Percentiles rank a stretch among this genome's conserved stretches.
These are phyloP conservation scores for Dioscorea alata DNA, from an alignment of 106 monocot genomes.

Conservation along the genomic window DNA sequence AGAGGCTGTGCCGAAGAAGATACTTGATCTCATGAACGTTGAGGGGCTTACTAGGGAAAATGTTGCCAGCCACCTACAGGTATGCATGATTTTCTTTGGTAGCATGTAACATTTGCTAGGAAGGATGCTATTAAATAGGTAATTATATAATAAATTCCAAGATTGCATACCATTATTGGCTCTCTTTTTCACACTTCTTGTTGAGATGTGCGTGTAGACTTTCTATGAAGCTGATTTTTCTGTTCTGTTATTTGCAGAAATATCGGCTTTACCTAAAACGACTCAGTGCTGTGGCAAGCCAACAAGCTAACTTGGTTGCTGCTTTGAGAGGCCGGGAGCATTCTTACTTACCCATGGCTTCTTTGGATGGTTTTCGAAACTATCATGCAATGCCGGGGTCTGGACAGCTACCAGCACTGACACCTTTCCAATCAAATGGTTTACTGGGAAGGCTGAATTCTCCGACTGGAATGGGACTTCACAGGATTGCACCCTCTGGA, in stretches of 20 bases:
- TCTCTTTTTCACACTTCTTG: too few relatives aligned
- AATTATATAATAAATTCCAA: too few relatives aligned
- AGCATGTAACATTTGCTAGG: too few relatives aligned
- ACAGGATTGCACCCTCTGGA: slow-evolving; percentile 37
- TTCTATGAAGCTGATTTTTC: neutral
- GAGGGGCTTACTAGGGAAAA: slow-evolving; percentile 76
- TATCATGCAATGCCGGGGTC: slow-evolving; percentile 4
- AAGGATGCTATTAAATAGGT: too few relatives aligned
- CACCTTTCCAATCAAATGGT: slow-evolving; percentile 2
- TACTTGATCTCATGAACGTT: slow-evolving; percentile 82
- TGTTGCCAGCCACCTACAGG: slow-evolving; percentile 87
- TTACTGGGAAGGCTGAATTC: slow-evolving; percentile 1
- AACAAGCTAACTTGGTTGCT: slow-evolving; percentile 19
- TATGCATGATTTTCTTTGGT: slow-evolving; percentile 1
- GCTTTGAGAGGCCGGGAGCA: slow-evolving; percentile 14
- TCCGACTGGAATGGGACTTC: slow-evolving; percentile 9
- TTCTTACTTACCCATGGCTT: slow-evolving; percentile 8
- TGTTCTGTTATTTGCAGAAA: slow-evolving; percentile 7
- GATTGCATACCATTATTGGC: too few relatives aligned
- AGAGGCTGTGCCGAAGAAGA: slow-evolving; percentile 85
- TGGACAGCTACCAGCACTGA: slow-evolving; percentile 6
- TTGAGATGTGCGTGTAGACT: neutral
- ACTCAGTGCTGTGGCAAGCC: slow-evolving; percentile 9
- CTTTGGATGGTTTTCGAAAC: slow-evolving; percentile 9
- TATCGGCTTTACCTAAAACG: slow-evolving; percentile 17